These are phyloP conservation scores for Huntiella decipiens DNA, from an alignment of 2,329 filamentous ascomycete species.

Conservation along the genomic window DNA sequence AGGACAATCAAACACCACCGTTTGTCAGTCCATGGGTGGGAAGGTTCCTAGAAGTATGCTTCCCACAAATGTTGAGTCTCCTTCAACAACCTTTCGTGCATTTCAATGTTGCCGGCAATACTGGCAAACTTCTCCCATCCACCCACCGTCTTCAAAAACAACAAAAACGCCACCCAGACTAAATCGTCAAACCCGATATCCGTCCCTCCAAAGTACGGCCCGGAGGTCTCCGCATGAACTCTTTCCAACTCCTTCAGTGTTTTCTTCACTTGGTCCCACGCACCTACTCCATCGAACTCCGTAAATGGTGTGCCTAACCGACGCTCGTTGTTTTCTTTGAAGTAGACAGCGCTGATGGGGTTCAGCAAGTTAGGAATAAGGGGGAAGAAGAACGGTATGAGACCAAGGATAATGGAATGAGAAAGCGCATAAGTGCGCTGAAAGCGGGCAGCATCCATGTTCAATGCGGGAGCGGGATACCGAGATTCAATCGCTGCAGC, in stretches of 20 bases:
- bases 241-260: slow-evolving; percentile 20
- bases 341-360: slow-evolving; percentile 29
- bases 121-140: slow-evolving; percentile 20
- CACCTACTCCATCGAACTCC: slow-evolving; percentile 28
- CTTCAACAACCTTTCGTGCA: slow-evolving; percentile 23
- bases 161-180: slow-evolving; percentile 29
- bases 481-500: slow-evolving; percentile 36
- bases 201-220: slow-evolving; percentile 42
- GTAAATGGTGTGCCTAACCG: slow-evolving; percentile 21
- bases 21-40: too few relatives aligned
- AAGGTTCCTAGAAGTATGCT: too few relatives aligned
- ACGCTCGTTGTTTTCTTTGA: background rate
- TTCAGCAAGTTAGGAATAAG: slow-evolving; percentile 34
- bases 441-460: slow-evolving; percentile 34
- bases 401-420: slow-evolving; percentile 14
- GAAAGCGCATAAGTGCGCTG: slow-evolving; percentile 23
- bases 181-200: slow-evolving; percentile 39
- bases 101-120: slow-evolving; percentile 19
- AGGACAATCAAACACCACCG: too few relatives aligned
- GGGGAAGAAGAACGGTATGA: slow-evolving; percentile 27
- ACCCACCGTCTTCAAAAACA: slow-evolving; percentile 23
- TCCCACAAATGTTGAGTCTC: slow-evolving; percentile 10
- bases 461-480: slow-evolving; percentile 38
- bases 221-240: slow-evolving; percentile 34
- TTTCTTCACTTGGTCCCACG: slow-evolving; percentile 25